Percentiles rank a stretch among this genome's conserved stretches.
These are phyloP conservation scores for Botryotinia narcissicola DNA, from an alignment of 2,329 filamentous ascomycete species.

Conservation along the genomic window DNA sequence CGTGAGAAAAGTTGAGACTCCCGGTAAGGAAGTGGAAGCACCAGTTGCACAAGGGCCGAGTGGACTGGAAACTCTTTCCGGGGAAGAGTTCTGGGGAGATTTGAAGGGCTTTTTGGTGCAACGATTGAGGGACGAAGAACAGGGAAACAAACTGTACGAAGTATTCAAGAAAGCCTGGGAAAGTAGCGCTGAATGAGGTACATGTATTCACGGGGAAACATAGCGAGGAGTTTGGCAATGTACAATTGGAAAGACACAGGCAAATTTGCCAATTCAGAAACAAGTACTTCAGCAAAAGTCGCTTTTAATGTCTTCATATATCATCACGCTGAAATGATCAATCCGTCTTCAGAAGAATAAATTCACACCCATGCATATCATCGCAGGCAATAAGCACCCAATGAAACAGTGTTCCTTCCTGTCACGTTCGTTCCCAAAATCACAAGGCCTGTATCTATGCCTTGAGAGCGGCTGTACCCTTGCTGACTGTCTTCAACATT, in stretches of 20 bases:
- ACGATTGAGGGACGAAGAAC: slow-evolving; percentile 67
- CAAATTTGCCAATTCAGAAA: slow-evolving; percentile 10
- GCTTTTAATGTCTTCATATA: slow-evolving; percentile 23
- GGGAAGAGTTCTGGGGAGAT: slow-evolving; percentile 82
- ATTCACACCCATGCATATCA: slow-evolving; percentile 16
- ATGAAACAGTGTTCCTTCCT: slow-evolving; percentile 28
- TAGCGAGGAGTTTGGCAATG: slow-evolving; percentile 29
- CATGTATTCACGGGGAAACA: slow-evolving; percentile 15
- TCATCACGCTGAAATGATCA: slow-evolving; percentile 21
- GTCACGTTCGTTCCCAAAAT: slow-evolving; percentile 18
- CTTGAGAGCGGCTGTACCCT: slow-evolving; percentile 39
- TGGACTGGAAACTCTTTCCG: slow-evolving; percentile 59
- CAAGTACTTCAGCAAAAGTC: slow-evolving; percentile 16
- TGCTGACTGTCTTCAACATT: slow-evolving; percentile 66
- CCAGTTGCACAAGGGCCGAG: slow-evolving; percentile 53
- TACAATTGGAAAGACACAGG: slow-evolving; percentile 14
- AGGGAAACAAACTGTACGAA: slow-evolving; percentile 61
- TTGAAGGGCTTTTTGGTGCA: slow-evolving; percentile 77
- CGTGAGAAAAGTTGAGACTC: slow-evolving; percentile 42
- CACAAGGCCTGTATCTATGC: slow-evolving; percentile 7
- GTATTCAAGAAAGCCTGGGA: slow-evolving; percentile 65
- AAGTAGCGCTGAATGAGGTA: slow-evolving; percentile 17
- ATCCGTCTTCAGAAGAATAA: slow-evolving; percentile 20
- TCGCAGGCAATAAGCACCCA: slow-evolving; percentile 34
- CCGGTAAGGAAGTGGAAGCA: slow-evolving; percentile 37